A percentile compares a stretch with the other conserved stretches of the same genome.
Conservation (phyloP, 2,329 filamentous ascomycete genomes). For the Penicillium sp. region DNA sequence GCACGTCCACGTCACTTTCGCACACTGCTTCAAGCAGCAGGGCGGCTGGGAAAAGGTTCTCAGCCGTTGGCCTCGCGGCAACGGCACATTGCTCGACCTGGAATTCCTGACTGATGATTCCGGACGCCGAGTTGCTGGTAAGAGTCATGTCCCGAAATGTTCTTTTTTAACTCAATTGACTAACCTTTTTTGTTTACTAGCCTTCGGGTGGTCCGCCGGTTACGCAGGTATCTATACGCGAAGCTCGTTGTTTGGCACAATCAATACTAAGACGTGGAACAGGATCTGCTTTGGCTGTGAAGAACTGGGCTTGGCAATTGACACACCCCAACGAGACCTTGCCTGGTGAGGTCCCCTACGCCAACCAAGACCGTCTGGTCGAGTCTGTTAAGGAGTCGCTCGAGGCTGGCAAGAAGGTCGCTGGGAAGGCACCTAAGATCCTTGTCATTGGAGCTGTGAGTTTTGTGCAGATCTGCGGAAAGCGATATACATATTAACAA, state of each 20-base stretch:
- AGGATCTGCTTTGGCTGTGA: conserved; percentile 69
- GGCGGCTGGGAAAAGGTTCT: conserved; percentile 76
- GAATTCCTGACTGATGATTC: conserved; percentile 78
- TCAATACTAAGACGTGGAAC: conserved; percentile 11
- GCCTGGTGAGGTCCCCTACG: conserved; percentile 57
- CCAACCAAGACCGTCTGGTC: conserved; percentile 73
- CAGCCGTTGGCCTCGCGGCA: conserved; percentile 73
- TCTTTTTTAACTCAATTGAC: neutral
- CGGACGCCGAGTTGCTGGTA: conserved; percentile 57
- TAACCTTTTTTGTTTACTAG: conserved; percentile 21
- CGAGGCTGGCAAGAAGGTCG: conserved; percentile 64
- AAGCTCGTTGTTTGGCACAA: neutral
- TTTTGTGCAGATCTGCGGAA: neutral
- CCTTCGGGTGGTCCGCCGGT: conserved; percentile 66
- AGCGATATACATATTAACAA: conserved; percentile 12
- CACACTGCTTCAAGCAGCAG: conserved; percentile 75
- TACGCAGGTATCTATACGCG: conserved; percentile 55
- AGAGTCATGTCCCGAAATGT: conserved; percentile 3
- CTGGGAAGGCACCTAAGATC: conserved; percentile 67
- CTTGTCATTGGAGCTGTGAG: conserved; percentile 76
- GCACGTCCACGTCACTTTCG: conserved; percentile 71
- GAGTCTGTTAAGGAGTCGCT: conserved; percentile 71
- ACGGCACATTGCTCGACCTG: conserved; percentile 77
- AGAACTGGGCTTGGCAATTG: conserved; percentile 83
- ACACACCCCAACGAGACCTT: conserved; percentile 67